Conservation (phyloP, 2,329 filamentous ascomycete genomes). For the Xylaria arbuscula region DNA sequence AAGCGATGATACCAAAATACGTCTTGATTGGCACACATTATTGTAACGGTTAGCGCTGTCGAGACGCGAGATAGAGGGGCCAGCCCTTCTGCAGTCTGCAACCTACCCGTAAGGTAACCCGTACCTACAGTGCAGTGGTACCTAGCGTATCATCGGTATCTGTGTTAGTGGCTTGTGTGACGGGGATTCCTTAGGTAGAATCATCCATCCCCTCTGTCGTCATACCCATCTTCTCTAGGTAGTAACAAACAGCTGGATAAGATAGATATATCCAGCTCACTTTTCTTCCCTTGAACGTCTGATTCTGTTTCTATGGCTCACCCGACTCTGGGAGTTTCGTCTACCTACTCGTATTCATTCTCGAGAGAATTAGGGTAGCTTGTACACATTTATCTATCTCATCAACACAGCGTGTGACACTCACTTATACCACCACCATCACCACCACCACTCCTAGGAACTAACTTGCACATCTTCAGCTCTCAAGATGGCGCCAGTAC, state of each 20-base stretch:
- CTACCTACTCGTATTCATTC: background rate
- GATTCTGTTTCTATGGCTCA: background rate
- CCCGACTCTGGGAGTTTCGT: background rate
- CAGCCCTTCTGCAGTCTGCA: constrained; percentile 6
- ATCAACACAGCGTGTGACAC: background rate
- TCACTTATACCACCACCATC: background rate
- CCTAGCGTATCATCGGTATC: background rate
- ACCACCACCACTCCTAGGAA: background rate
- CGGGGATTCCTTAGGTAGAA: no score
- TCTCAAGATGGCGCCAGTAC: constrained; percentile 47
- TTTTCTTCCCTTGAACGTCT: background rate
- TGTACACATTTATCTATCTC: no score
- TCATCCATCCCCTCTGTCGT: no score
- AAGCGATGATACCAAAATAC: constrained; percentile 17
- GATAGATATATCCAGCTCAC: background rate
- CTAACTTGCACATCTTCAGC: constrained; percentile 3
- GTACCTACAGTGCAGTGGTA: background rate
- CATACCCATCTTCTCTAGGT: constrained; percentile 13
- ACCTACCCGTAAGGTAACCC: background rate
- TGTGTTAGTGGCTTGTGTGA: constrained; percentile 11
- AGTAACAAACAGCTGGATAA: background rate
- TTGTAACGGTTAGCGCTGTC: background rate
- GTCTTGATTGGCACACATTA: constrained; percentile 18
- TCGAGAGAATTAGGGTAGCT: background rate
- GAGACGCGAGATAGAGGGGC: constrained; percentile 6